phyloP scores from a whole-genome alignment of 176 grass and related monocot genomes.

The Zizania latifolia region DNA sequence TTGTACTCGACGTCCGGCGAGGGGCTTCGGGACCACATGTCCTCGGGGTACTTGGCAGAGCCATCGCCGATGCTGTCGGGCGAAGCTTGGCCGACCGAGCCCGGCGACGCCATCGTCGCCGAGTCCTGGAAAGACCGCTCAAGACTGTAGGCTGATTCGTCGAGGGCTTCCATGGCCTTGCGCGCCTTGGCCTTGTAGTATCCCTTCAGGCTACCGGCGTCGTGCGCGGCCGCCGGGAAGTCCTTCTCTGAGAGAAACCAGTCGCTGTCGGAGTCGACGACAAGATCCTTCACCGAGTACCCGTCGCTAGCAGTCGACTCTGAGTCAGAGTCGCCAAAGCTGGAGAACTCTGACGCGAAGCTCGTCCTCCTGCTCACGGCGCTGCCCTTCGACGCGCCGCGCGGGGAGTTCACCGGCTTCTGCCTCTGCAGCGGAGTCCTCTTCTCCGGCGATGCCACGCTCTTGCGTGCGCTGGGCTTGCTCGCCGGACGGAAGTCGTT shows the following conservation, averaged over 20 bases:
- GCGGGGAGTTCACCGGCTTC: slow-evolving; percentile 3
- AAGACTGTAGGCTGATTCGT: not conserved
- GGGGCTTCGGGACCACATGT: slow-evolving; percentile 52
- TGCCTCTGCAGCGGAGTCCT: not conserved
- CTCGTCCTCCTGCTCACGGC: slow-evolving; percentile 33
- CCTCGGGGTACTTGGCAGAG: slow-evolving; percentile 32
- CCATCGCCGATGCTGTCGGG: slow-evolving; percentile 27
- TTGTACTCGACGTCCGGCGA: slow-evolving; percentile 40
- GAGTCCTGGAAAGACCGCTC: slow-evolving; percentile 34
- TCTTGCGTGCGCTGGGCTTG: slow-evolving; percentile 1
- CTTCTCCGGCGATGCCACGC: slow-evolving; percentile 15
- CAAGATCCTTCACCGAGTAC: slow-evolving; percentile 88
- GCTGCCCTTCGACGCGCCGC: not conserved
- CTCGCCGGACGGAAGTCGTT: slow-evolving; percentile 13
- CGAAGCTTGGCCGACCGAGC: slow-evolving; percentile 18
- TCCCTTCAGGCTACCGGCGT: slow-evolving; percentile 12
- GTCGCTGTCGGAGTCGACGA: slow-evolving; percentile 82
- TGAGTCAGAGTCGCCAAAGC: slow-evolving; percentile 67
- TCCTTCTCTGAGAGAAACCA: slow-evolving; percentile 80
- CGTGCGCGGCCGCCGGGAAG: slow-evolving; percentile 3
- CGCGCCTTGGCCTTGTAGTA: slow-evolving; percentile 49
- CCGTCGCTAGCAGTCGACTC: slow-evolving; percentile 80
- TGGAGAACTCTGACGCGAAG: slow-evolving; percentile 50
- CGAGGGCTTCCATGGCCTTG: slow-evolving; percentile 38
- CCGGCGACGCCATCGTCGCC: slow-evolving; percentile 19